Evolutionary conservation across 2,329 filamentous ascomycete genomes (phyloP), one percentile per base, ranked within the genome.

Genomic region (Beauveria sp.): DNA sequence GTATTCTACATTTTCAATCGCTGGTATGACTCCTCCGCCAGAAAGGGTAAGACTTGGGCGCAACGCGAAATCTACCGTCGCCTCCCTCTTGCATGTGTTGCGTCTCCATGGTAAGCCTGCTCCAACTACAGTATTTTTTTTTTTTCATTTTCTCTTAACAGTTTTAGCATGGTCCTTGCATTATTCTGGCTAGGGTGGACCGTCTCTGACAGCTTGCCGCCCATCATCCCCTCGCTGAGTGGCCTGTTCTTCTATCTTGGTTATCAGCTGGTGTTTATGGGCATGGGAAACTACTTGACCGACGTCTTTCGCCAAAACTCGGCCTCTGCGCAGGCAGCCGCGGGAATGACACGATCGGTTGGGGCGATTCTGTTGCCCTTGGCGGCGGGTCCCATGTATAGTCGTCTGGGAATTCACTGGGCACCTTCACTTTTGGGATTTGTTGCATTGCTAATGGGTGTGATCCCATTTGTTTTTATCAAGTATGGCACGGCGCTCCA

Each of bases 131-230:
- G 9, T 10, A 14, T 5, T 2, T 18, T 28, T 18, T 12, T 16
- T 26, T 2, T 80, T 3, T 79, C 8, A 38, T 9, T 24, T 16
- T 12, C 22, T 7, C 31, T 40, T 16, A 52, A 26, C 8, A 6
- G 5, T 79, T 38, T 77, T 75, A 59, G 73, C n/a, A 75, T 87
- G 45, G 84, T 85, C 0, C 70, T 83, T 48, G 80, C 81, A 18
- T 73, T 85, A 5, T 84, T 85, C 70, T 84, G 81, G 81, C 82
- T 85, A 62, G 83, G 82, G 0, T 86, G 83, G 83, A 83, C 83
- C 1, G 80, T 82, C 56, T 79, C 74, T 61, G 75, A 62, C 3
- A 48, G 65, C 14, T 65, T 65, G 0, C 67, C 69, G 4, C 70
- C 71, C 1, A 67, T 71, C 1, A 67, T 80, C 2, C 75, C 76